Evolutionary conservation across 768 basidiomycete genomes (phyloP).

Genomic region (Tricholoma hemisulphureum): DNA sequence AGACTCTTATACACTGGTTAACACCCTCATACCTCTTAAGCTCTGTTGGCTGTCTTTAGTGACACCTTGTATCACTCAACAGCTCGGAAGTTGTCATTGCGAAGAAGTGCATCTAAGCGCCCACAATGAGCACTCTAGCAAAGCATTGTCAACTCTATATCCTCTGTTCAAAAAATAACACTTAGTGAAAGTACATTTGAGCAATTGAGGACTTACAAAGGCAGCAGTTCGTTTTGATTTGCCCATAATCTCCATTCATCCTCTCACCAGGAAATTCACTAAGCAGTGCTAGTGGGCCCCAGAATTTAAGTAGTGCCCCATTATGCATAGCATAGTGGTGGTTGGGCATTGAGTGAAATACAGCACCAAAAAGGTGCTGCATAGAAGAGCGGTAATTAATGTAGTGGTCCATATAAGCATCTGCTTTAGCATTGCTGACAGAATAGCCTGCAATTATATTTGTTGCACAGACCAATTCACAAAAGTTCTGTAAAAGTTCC

Average conservation of each 20-base stretch:
- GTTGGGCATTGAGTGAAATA: constrained; percentile 25
- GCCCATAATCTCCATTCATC: constrained; percentile 28
- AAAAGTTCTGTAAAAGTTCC: constrained; percentile 19
- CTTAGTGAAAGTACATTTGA: neutral
- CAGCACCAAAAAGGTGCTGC: constrained; percentile 18
- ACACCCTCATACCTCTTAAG: neutral
- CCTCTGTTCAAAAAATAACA: constrained; percentile 1
- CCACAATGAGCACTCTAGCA: neutral
- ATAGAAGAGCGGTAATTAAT: constrained; percentile 19
- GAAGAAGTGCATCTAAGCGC: constrained; percentile 5
- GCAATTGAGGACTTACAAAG: constrained; percentile 11
- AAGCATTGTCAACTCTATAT: constrained; percentile 11
- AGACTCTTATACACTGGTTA: too few relatives aligned
- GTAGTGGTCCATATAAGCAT: constrained; percentile 20
- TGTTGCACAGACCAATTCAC: constrained; percentile 22
- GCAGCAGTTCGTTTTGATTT: constrained; percentile 23
- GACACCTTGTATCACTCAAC: neutral
- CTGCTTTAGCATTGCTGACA: constrained; percentile 16
- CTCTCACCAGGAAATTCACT: constrained; percentile 32
- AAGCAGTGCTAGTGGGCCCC: constrained; percentile 28
- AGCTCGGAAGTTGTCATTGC: neutral
- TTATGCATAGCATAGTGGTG: constrained; percentile 36
- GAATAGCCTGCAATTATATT: constrained; percentile 26
- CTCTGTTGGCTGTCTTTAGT: neutral
- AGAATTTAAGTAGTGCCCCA: constrained; percentile 24